phyloP scores from a whole-genome alignment of 1,284 basidiomycete genomes.

The Pascua sp. region DNA sequence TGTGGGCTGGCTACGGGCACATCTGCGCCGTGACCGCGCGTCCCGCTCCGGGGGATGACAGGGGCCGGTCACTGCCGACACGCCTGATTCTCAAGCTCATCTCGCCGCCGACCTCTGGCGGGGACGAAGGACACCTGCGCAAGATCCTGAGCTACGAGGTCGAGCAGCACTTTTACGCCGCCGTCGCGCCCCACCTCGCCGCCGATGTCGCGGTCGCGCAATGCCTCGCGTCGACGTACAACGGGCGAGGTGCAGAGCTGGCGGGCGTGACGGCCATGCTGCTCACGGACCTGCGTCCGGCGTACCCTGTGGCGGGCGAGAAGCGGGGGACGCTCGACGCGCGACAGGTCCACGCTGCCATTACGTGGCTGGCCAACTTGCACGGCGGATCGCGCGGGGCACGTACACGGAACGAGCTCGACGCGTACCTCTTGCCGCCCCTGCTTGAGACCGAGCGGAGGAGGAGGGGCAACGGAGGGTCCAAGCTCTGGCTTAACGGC shows the following conservation, averaged over 20 bases:
- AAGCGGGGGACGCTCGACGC: conserved; percentile 4
- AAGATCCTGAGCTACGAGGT: conserved; percentile 21
- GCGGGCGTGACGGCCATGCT: conserved; percentile 6
- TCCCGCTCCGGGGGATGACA: too few relatives aligned
- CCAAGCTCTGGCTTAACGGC: conserved; percentile 17
- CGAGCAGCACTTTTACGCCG: conserved; percentile 17
- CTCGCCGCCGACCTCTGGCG: neutral
- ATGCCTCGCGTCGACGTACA: conserved; percentile 1
- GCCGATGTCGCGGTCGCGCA: conserved; percentile 7
- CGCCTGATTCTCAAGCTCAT: conserved; percentile 15
- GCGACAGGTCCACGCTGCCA: conserved; percentile 1
- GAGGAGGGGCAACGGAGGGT: neutral
- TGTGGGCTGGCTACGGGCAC: conserved; percentile 21
- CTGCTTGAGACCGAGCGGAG: neutral
- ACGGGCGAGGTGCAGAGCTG: neutral
- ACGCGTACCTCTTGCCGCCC: neutral
- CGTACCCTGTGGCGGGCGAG: conserved; percentile 11
- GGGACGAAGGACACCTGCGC: conserved; percentile 15
- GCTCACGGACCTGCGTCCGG: conserved; percentile 5
- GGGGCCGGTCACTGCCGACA: neutral
- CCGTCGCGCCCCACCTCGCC: conserved; percentile 1
- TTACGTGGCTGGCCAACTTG: conserved; percentile 13
- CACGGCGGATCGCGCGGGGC: neutral
- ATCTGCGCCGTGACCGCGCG: conserved; percentile 9
- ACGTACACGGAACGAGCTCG: neutral